These are phyloP conservation scores for Beauveria asiatica DNA, from an alignment of 2,329 filamentous ascomycete species.

Conservation along the genomic window DNA sequence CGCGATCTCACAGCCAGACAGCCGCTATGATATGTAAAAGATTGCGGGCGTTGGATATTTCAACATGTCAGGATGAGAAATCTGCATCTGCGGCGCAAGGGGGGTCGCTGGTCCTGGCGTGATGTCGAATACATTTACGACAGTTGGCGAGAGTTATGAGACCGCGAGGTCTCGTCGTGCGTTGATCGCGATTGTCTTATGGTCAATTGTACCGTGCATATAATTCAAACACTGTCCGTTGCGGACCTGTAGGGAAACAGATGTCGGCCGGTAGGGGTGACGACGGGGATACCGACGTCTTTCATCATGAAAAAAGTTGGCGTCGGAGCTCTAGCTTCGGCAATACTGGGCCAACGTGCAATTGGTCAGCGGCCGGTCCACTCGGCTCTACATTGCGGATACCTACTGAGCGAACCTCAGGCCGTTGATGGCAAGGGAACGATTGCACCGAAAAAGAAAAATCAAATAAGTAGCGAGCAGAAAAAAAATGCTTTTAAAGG, in stretches of 20 bases:
- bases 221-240: background rate
- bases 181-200: background rate
- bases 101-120: background rate
- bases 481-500: background rate
- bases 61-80: background rate
- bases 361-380: conserved; percentile 6
- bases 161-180: background rate
- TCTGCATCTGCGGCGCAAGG: background rate
- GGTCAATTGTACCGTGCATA: background rate
- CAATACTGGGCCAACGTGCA: conserved; percentile 1
- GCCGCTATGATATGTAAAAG: background rate
- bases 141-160: background rate
- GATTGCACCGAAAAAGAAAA: background rate
- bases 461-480: background rate
- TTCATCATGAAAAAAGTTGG: conserved; percentile 10
- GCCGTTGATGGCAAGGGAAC: background rate
- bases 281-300: background rate
- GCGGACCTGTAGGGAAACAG: background rate
- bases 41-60: background rate
- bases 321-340: conserved; percentile 9
- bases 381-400: background rate
- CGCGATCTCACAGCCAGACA: background rate
- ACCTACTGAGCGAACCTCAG: background rate
- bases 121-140: background rate
- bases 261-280: background rate